Base-by-base conservation (phyloP, 108 stramenopile species). In the Phaeodactylum tricornutum region DNA sequence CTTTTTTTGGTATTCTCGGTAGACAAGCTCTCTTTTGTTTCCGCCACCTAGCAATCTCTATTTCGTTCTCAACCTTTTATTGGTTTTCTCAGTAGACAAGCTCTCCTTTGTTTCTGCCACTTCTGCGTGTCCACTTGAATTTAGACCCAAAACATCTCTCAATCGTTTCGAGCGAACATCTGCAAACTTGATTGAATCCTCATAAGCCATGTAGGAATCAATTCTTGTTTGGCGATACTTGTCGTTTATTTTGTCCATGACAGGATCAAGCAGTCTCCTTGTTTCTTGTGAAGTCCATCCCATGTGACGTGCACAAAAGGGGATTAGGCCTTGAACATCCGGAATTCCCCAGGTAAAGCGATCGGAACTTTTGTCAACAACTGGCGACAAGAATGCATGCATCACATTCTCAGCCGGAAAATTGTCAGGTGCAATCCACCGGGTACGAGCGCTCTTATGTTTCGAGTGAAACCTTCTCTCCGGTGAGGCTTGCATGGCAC, bases 161-260 rank as follows among this genome's bases (percentile, higher is more conserved):
- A 79, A 44, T 31, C 77, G 77, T 47, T 73, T 79, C 4, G 77
- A 79, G 24, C 61, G 60, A 1, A 79, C 64, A 29, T 87, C 66
- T 6, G 93, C 96, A 59, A 96, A 93, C 47, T 76, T 83, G 32
- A 83, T 70, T 15, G 87, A 75, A 62, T 96, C 95, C 46, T 95
- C 85, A 72, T 96, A 97, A 20, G 63, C 61, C 82, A 90, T 85
- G 61, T 88, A 96, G 1, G 89, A 75, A 35, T 99, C 98, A 4
- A 99, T 41, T n/a, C 94, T 60, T 4, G 83, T 81, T 69, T 97
- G 96, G 25, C 59, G 19, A 36, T 59, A 67, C 2, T 70, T 58
- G 26, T 56, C 55, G 15, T 51, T 53, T 33, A 77, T 37, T 21
- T 55, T 59, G 53, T 86, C 58, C 4, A 94, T 36, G 14, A 97